Base-by-base conservation (phyloP, 2,329 filamentous ascomycete species). In the Fusarium floridanum region DNA sequence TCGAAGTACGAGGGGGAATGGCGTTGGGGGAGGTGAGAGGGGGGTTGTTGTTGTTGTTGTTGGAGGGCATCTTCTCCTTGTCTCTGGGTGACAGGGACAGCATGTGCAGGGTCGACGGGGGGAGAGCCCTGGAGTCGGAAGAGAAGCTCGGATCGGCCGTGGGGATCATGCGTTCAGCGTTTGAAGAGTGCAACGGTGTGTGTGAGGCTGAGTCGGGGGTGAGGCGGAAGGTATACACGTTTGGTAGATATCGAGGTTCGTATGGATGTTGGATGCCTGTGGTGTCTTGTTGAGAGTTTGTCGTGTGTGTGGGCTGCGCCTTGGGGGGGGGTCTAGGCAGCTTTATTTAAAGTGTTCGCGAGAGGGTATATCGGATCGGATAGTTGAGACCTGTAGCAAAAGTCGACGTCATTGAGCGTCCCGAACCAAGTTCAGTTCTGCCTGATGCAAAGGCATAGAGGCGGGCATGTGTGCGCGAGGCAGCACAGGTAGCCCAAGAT, bases 1-100 rank as follows among this genome's bases (percentile, higher is more conserved):
- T 91, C 66, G 93, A 95, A 55, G 91, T 94, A 72, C 93, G 89
- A 4, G 92, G 91, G 22, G 94, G 93, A 65, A 95, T 94, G 41
- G 88, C 87, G 81, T 90, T 91, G 64, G 92, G 91, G 11, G 82
- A 82, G 45, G 80, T 66, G 55, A 82, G 76, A 88, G 77, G 78
- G 61, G 20, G 20, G 41, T 45, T 45, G 34, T 12, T 36, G 34
- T 45, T 45, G 34, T 12, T 36, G 34, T 12, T 34, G 43, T 48
- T 48, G 20, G 70, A 56, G 56, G 73, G 57, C 76, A 79, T 79
- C 72, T 76, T 78, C 64, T 79, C 74, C 70, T 67, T 69, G 53
- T 72, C 76, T 48, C 57, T 70, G 37, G 76, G 64, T 55, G 78
- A 69, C 17, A 79, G 61, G 29, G 79, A 77, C 61, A 78, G 62